Base-by-base conservation (phyloP, 768 basidiomycete genomes). In the Boletus eberwhitei region DNA sequence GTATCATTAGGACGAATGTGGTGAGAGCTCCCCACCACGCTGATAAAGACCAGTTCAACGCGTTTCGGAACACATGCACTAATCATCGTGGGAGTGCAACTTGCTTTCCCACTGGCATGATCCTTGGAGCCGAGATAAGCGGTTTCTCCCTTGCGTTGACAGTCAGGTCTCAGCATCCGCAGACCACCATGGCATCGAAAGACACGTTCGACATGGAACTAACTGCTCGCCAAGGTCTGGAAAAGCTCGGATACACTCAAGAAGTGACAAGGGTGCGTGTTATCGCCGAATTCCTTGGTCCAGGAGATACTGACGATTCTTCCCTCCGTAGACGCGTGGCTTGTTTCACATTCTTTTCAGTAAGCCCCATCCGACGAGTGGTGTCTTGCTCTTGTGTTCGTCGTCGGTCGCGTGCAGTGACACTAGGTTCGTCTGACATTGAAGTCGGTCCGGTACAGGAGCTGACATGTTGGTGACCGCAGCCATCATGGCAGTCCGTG, bases 401-500 rank as follows among this genome's bases (percentile, higher is more conserved):
- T 51, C 31, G 4, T 42, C 40, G 12, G 6, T 12, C 40, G 14
- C 8, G 14, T 55, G 19, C 11, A 84, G 57, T 81, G 80, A 80
- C 73, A 2, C 68, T 82, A 34, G 78, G 81, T 82, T 54, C 14
- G 70, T 63, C 26, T 9, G 35, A 29, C 19, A 11, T 41, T 29
- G 5, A 8, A 32, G 0, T 24, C 7, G n/a, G 40, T 49, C 16
- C 17, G 7, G 17, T 17, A 5, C 17, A 36, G 31, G 34, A 17
- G 11, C 54, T 67, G 42, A 62, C 36, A 22, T 17, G 19, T 14
- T 46, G 35, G 16, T 48, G 35, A 5, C 16, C 9, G 16, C 19
- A 84, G 83, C 83, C 9, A 84, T 84, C 36, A 78, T 83, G 73
- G 81, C 83, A 32, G 82, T 84, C 54, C 83, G 83, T 83, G 59